phyloP scores from a whole-genome alignment of 768 basidiomycete species.

The Rhodotorula toruloides region DNA sequence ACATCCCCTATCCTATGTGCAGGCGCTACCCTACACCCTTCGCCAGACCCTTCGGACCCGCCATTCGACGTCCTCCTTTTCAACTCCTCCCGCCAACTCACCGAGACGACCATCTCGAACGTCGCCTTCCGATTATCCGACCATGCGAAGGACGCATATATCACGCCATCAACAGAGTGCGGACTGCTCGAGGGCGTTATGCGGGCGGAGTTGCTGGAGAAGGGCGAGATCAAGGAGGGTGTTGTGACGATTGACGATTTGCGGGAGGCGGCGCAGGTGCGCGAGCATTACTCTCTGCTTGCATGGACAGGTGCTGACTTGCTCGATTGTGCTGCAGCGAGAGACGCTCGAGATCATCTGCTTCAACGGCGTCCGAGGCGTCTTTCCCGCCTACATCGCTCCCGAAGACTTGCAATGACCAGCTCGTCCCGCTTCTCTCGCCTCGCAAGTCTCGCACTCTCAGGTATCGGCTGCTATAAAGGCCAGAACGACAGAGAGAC shows the following conservation, averaged over 20 bases:
- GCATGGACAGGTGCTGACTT: not conserved
- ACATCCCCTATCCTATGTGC: not conserved
- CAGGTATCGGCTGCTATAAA: too few species aligned
- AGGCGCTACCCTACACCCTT: conserved; percentile 19
- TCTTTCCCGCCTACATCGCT: conserved; percentile 9
- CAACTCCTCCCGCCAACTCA: conserved; percentile 18
- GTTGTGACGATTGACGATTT: conserved; percentile 7
- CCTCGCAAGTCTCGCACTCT: too few species aligned
- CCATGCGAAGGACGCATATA: not conserved
- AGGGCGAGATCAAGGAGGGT: conserved; percentile 8
- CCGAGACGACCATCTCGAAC: conserved; percentile 33
- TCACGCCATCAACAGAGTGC: conserved; percentile 9
- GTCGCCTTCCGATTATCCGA: conserved; percentile 16
- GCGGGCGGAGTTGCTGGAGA: conserved; percentile 26
- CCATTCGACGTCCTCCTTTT: conserved; percentile 32
- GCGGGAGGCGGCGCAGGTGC: not conserved
- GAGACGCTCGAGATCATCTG: conserved; percentile 16
- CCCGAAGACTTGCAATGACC: not conserved
- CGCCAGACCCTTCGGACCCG: not conserved
- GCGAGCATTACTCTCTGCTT: not conserved
- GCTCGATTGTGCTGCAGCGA: not conserved
- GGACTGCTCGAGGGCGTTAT: conserved; percentile 21
- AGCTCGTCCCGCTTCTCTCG: too few species aligned
- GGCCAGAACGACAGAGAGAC: too few species aligned
- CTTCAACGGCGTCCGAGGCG: conserved; percentile 35